phyloP scores from a whole-genome alignment of 371 early-diverging fungal genomes.

The Zychaea mexicana region DNA sequence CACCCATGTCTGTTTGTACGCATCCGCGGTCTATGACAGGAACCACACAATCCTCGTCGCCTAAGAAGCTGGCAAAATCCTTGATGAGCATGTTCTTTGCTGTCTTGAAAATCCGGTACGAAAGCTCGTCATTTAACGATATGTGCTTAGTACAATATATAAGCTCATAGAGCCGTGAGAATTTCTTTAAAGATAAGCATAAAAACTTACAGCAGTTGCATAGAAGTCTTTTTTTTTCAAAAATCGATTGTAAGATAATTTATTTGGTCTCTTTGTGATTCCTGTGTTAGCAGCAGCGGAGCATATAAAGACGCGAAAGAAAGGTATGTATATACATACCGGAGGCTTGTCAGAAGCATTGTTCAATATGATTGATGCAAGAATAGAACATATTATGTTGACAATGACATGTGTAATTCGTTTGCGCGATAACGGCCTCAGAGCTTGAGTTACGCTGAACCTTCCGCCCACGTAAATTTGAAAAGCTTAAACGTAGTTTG shows the following conservation, averaged over 20 bases:
- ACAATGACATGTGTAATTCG: constrained; percentile 23
- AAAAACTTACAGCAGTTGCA: no score
- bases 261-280: neutral
- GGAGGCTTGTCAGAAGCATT: neutral
- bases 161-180: no score
- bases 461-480: constrained; percentile 27
- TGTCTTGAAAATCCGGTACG: constrained; percentile 30
- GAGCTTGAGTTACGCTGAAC: constrained; percentile 18
- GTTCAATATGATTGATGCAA: constrained; percentile 20
- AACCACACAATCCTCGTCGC: constrained; percentile 20
- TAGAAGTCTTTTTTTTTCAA: no score
- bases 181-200: no score
- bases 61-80: constrained; percentile 11
- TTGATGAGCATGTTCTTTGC: constrained; percentile 30
- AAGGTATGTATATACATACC: no score
- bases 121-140: no score
- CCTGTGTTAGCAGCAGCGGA: no score
- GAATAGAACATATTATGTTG: constrained; percentile 31
- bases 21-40: constrained; percentile 32
- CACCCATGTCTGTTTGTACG: constrained; percentile 36
- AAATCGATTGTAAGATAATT: no score
- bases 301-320: no score
- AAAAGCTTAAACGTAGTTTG: constrained; percentile 14
- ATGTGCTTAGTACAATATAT: neutral
- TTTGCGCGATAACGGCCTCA: constrained; percentile 25